Base-by-base conservation (phyloP, 768 basidiomycete species). In the Phylloporus arenicola region DNA sequence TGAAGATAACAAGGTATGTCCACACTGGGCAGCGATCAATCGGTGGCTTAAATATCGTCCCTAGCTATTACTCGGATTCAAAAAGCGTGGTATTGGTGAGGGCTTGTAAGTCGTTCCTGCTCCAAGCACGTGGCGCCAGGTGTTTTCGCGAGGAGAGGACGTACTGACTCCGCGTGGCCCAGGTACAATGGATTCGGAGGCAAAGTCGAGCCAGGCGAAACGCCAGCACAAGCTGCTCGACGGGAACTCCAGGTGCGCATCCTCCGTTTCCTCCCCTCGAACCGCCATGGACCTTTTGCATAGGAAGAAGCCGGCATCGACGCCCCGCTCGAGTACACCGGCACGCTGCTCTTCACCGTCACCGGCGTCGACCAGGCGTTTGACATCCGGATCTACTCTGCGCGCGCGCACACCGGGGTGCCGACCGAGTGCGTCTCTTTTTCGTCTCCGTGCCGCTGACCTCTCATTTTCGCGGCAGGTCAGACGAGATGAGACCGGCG, bases 131-230 rank as follows among this genome's bases (percentile, higher is more conserved):
- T n/a, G n/a, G n/a, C n/a, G n/a, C n/a, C n/a, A n/a, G n/a, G 39
- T 25, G 24, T 41, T 44, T 17, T 31, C 19, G 13, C 42, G 12
- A 43, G 29, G 42, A 31, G 30, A 31, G n/a, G 4, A 17, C 16
- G 4, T 27, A 8, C 8, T 8, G 20, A n/a, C n/a, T n/a, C n/a
- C n/a, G 20, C 35, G 44, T 14, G 20, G 30, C 3, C 4, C 58
- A 92, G 91, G 59, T 92, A 79, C 60, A 93, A 93, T 54, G 92
- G 92, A 4, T 94, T 92, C 57, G 90, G 89, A 16, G 92, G 92
- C 10, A 95, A 95, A 67, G 82, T 89, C 9, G 89, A 93, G 50
- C 67, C 75, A 3, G 80, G 78, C 4, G 92, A 95, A 66, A 82
- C 83, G 0, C 69, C 81, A 16, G 57, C 70, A 0, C 69, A 86